These are phyloP conservation scores for Raffaelea deltoideospora DNA, from an alignment of 2,329 filamentous ascomycete genomes.

Conservation along the genomic window DNA sequence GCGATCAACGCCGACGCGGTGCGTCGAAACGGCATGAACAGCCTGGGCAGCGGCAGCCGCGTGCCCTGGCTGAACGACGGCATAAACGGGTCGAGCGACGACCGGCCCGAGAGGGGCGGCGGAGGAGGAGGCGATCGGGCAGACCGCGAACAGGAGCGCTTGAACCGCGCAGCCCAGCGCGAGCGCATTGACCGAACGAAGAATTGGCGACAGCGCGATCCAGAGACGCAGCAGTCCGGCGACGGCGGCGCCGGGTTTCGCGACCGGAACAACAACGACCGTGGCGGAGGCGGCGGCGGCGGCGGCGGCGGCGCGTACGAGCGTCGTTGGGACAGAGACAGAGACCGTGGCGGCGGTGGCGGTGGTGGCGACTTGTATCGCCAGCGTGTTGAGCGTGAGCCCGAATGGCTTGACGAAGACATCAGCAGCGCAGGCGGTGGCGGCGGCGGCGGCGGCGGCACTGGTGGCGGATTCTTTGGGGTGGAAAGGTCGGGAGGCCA, in stretches of 20 bases:
- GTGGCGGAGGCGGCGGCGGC: slow-evolving; percentile 14
- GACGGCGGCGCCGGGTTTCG: slow-evolving; percentile 26
- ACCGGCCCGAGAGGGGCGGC: slow-evolving; percentile 12
- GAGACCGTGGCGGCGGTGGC: too few species aligned
- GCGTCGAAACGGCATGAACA: slow-evolving; percentile 51
- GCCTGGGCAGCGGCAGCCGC: slow-evolving; percentile 35
- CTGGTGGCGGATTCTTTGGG: slow-evolving; percentile 27
- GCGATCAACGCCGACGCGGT: slow-evolving; percentile 35
- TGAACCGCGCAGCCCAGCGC: slow-evolving; percentile 23
- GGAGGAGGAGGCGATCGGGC: background rate
- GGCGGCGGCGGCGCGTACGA: slow-evolving; percentile 19
- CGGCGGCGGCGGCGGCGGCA: slow-evolving; percentile 22
- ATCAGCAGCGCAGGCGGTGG: background rate
- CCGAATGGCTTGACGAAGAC: slow-evolving; percentile 72
- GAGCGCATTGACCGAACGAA: slow-evolving; percentile 43
- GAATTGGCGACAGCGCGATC: slow-evolving; percentile 44
- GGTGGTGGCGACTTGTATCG: slow-evolving; percentile 14
- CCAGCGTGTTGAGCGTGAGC: slow-evolving; percentile 55
- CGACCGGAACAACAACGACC: slow-evolving; percentile 50
- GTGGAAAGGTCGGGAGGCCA: slow-evolving; percentile 48
- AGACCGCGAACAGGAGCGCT: slow-evolving; percentile 6
- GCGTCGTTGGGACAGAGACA: slow-evolving; percentile 39
- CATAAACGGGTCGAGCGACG: slow-evolving; percentile 18
- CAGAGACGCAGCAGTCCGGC: slow-evolving; percentile 20
- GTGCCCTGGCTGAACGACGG: slow-evolving; percentile 60